Evolutionary conservation across 495 filamentous ascomycete genomes (phyloP).

Genomic region (Tetracladium marchalianum): DNA sequence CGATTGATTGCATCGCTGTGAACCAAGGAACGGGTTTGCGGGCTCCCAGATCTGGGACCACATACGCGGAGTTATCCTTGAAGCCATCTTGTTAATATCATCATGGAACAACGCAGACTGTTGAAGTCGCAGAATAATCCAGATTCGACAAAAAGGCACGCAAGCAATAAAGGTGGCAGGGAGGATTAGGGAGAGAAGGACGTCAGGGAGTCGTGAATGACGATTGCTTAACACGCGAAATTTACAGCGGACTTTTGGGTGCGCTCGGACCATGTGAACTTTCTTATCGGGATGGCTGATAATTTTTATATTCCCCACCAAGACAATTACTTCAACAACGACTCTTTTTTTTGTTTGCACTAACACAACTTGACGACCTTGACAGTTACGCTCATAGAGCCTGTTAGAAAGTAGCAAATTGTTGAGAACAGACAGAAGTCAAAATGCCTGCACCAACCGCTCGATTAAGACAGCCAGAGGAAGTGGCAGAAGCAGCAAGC

Average conservation of each 20-base stretch:
- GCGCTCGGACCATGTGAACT: constrained; percentile 2
- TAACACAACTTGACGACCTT: too few species aligned
- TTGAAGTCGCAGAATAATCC: constrained; percentile 11
- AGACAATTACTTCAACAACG: too few species aligned
- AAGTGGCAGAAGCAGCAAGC: constrained; percentile 30
- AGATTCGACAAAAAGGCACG: not conserved
- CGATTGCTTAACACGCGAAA: too few species aligned
- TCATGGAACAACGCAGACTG: constrained; percentile 15
- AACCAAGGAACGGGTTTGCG: constrained; percentile 4
- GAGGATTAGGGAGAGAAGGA: too few species aligned
- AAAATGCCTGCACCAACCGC: constrained; percentile 70
- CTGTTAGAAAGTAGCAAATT: too few species aligned
- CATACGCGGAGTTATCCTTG: constrained; percentile 9
- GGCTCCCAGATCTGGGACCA: constrained; percentile 20
- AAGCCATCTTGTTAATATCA: constrained; percentile 13
- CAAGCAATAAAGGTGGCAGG: not conserved
- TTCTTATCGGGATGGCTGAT: constrained; percentile 23
- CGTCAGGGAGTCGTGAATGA: too few species aligned
- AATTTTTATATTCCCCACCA: constrained; percentile 10
- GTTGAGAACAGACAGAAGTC: not conserved
- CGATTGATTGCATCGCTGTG: not conserved
- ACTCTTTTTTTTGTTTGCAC: too few species aligned
- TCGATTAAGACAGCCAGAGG: constrained; percentile 43
- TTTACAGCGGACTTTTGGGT: too few species aligned
- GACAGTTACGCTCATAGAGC: too few species aligned